Base-by-base conservation (phyloP, 2,329 filamentous ascomycete species). In the Fusarium floridanum region DNA sequence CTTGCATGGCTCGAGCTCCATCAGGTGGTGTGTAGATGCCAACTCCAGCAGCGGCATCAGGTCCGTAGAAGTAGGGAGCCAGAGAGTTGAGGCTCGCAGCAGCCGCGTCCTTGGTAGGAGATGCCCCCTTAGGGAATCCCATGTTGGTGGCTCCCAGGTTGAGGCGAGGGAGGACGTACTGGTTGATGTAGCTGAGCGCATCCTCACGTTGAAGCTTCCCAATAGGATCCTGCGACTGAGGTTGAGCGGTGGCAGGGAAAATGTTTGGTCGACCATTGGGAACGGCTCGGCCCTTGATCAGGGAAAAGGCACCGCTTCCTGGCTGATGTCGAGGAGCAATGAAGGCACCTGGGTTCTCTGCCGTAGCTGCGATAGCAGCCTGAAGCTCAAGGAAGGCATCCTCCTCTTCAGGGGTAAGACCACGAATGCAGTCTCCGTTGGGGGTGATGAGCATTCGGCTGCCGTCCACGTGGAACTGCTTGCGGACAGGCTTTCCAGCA, bases 361-460 rank as follows among this genome's bases (percentile, higher is more conserved):
- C 86, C 41, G 85, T 84, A 10, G 81, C 79, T 3, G 88, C 87
- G 53, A 94, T 83, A 8, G 84, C 84, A 57, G 87, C 85, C 81
- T 96, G 94, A 6, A 96, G 87, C 61, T 90, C 86, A 12, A 96
- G 84, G 74, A 93, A 95, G 6, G 88, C 88, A 37, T 91, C 86
- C 79, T 95, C 93, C 72, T 95, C 91, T 48, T 92, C 90, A 5
- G 88, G 83, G 1, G 88, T 91, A 64, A 97, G 83, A 67, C 93
- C 92, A 73, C 92, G 91, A n/a, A 96, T 86, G 79, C 93, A 94
- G 72, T 94, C 91, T 12, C 94, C 93, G 71, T 93, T 91, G 0
- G 93, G 92, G 0, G 93, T 95, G 62, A 95, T 90, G 75, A 95
- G 88, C 72, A 93, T 91, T 29, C 92, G 88, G 80, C 89, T 88